phyloP scores from a whole-genome alignment of 805 yeast genomes.

The Blastobotrys chiropterorum region DNA sequence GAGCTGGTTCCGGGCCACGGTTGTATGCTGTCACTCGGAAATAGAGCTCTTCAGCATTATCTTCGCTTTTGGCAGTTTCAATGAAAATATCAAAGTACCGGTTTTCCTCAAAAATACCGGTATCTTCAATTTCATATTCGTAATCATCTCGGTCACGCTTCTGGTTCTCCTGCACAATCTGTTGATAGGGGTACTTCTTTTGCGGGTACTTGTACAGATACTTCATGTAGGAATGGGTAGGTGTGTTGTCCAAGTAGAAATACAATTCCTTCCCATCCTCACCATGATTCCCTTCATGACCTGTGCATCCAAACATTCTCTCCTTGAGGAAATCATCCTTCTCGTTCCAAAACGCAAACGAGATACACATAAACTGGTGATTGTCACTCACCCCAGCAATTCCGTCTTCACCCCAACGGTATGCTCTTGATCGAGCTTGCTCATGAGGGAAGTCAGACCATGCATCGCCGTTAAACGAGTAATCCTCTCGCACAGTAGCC shows the following conservation, averaged over 20 bases:
- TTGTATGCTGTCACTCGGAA: conserved; percentile 86
- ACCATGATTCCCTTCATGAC: conserved; percentile 93
- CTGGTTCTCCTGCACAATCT: conserved; percentile 61
- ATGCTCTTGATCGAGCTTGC: conserved; percentile 71
- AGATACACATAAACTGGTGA: conserved; percentile 66
- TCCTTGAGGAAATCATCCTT: conserved; percentile 81
- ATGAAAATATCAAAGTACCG: conserved; percentile 82
- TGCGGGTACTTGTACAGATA: conserved; percentile 92
- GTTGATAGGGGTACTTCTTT: conserved; percentile 70
- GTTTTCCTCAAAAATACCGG: conserved; percentile 56
- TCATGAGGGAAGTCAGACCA: conserved; percentile 87
- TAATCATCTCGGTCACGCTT: conserved; percentile 58
- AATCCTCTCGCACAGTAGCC: conserved; percentile 66
- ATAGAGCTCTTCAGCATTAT: conserved; percentile 70
- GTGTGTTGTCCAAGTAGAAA: conserved; percentile 84
- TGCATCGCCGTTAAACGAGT: conserved; percentile 79
- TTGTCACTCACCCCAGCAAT: conserved; percentile 84
- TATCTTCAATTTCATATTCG: conserved; percentile 81
- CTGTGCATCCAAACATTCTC: conserved; percentile 80
- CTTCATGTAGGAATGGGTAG: conserved; percentile 89
- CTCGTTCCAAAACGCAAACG: conserved; percentile 91
- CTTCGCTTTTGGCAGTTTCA: conserved; percentile 83
- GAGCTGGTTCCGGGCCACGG: conserved; percentile 78
- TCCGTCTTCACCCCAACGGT: conserved; percentile 96
- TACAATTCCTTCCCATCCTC: conserved; percentile 72